Evolutionary conservation across 768 basidiomycete species (phyloP), one percentile per base, ranked within the genome.

Genomic region (Psilocybe cyanescens): DNA sequence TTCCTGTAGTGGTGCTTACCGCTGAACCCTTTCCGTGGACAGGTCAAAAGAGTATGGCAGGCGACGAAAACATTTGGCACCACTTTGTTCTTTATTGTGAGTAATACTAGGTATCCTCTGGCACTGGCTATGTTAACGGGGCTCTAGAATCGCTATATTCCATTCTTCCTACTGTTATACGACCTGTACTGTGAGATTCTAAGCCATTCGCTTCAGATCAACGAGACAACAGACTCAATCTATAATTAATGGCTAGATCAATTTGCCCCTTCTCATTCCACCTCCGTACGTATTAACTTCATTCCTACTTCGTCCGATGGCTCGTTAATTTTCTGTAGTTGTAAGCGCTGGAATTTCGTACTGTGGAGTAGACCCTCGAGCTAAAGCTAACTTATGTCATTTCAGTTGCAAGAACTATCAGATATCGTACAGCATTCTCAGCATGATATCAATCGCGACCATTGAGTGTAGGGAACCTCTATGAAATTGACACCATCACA

Each of bases 81-180:
- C 2, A 49, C 52, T 8, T 11, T 65, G 29, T 65, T 61, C 57
- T 61, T 65, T 41, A 24, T 65, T 35, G 64, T 65, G 24, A 16
- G 59, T 50, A 11, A 17, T 44, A 7, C 3, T 29, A 5, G 19
- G 3, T 28, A 14, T 16, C 35, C 2, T 35, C 39, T 19, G 9
- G 19, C 33, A 6, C 24, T 50, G 16, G 46, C 9, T 19, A 14
- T 1, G 3, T 24, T 46, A 8, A 48, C n/a, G 3, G 24, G 51
- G 44, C 7, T 29, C 14, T 30, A 65, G 64, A 65, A 65, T 37
- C 56, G 64, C 8, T 65, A 65, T 28, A 56, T 61, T n/a, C 60
- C 64, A 14, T 57, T 57, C 14, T 46, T 61, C 1, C 59, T 61
- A 7, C 49, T 61, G 16, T 45, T 54, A 9, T 52, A 61, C 24